Base-by-base conservation (phyloP, 164 flowering plant species). In the Piper betle region DNA sequence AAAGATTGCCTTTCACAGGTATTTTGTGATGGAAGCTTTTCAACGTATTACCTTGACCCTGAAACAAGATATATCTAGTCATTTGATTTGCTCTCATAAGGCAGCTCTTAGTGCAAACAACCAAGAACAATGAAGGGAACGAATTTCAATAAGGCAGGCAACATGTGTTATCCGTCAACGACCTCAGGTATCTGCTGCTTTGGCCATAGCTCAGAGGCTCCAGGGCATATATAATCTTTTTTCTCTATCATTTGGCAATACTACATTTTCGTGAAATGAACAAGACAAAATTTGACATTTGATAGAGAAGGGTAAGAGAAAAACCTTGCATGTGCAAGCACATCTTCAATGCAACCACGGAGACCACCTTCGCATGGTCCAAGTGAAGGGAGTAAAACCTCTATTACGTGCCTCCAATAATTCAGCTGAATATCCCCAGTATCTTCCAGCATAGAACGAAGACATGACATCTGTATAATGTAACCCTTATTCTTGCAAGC, bases 341-440 rank as follows among this genome's bases (percentile, higher is more conserved):
- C 85, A 58, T 77, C 75, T 9, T 37, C 74, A 48, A 82, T 65
- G 72, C 84, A 77, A 16, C 64, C 59, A 48, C 48, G 65, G 57
- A 83, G 62, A 40, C 80, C 81, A 67, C 73, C 76, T 48, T 72
- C 82, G 62, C 65, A 61, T 59, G 56, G 71, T 58, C 67, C 63
- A 12, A 75, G 39, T 38, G 82, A 78, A 62, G 68, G 74, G 33
- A 52, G 77, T 37, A 81, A 69, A 55, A 68, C 71, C 58, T 78
- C 76, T 64, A 83, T 61, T 39, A 77, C 39, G 62, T 68, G 71
- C 62, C 72, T 75, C 77, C 80, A 78, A 42, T 63, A 70, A 37
- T 60, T 57, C 55, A 55, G 43, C 37, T 72, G 57, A 48, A 57
- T 69, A 64, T 53, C 76, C 62, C 65, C 61, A 61, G 66, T 59